Percentiles rank a stretch among this genome's conserved stretches.
These are phyloP conservation scores for Pseudogymnoascus sp. DNA, from an alignment of 2,329 filamentous ascomycete species.

Conservation along the genomic window DNA sequence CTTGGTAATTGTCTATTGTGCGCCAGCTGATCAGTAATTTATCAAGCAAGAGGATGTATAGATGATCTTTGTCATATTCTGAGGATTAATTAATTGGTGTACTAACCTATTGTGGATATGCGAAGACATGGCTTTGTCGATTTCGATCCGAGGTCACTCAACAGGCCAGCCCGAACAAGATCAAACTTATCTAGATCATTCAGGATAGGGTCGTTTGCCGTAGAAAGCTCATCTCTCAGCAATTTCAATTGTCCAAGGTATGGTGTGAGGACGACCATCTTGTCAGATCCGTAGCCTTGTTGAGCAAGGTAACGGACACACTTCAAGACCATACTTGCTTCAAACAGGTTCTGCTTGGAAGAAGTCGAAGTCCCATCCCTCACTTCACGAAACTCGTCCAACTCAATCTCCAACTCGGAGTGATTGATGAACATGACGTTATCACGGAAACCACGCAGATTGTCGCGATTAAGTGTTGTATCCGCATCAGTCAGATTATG, in stretches of 20 bases:
- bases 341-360: slow-evolving; percentile 57
- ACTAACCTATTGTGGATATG: slow-evolving; percentile 63
- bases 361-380: slow-evolving; percentile 40
- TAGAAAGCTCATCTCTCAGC: slow-evolving; percentile 44
- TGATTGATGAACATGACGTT: slow-evolving; percentile 65
- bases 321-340: slow-evolving; percentile 59
- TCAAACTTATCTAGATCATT: slow-evolving; percentile 63
- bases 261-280: slow-evolving; percentile 63
- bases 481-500: slow-evolving; percentile 50
- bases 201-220: slow-evolving; percentile 56
- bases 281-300: slow-evolving; percentile 59
- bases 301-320: slow-evolving; percentile 61
- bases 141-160: slow-evolving; percentile 46
- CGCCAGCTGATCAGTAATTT: not conserved
- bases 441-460: slow-evolving; percentile 49
- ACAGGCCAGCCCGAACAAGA: slow-evolving; percentile 53
- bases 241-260: slow-evolving; percentile 63
- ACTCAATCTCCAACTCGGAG: slow-evolving; percentile 42
- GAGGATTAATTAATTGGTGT: not conserved
- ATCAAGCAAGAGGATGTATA: not conserved
- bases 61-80: not conserved
- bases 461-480: slow-evolving; percentile 39
- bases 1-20: slow-evolving; percentile 72
- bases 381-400: slow-evolving; percentile 38
- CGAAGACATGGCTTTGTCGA: slow-evolving; percentile 46